Percentiles rank a stretch among this genome's conserved stretches.
These are phyloP conservation scores for Cyclostephanos tholiformis DNA, from an alignment of 108 stramenopile species.

Conservation along the genomic window DNA sequence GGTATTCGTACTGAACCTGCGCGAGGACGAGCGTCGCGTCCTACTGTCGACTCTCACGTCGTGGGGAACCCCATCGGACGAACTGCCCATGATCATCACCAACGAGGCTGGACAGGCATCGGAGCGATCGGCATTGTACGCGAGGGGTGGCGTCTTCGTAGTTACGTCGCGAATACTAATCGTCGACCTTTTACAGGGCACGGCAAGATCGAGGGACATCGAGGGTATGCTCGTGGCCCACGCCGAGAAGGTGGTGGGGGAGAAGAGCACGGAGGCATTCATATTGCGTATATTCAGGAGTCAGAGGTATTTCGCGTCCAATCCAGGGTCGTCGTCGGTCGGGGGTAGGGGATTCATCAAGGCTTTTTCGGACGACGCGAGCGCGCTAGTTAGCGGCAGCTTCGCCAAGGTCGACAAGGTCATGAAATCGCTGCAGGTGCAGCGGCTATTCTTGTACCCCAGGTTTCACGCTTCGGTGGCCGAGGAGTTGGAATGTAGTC, in stretches of 20 bases:
- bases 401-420: constrained; percentile 92
- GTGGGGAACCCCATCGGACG: constrained; percentile 74
- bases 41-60: constrained; percentile 61
- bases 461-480: constrained; percentile 88
- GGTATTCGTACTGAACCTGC: constrained; percentile 74
- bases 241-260: constrained; percentile 92
- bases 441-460: constrained; percentile 92
- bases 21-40: constrained; percentile 66
- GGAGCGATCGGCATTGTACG: constrained; percentile 72
- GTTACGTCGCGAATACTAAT: constrained; percentile 96
- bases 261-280: constrained; percentile 92
- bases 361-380: constrained; percentile 93
- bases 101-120: constrained; percentile 78
- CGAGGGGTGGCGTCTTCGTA: constrained; percentile 69
- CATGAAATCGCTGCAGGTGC: constrained; percentile 80
- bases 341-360: constrained; percentile 86
- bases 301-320: constrained; percentile 54
- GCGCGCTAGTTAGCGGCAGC: constrained; percentile 67
- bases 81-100: constrained; percentile 74
- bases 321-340: constrained; percentile 23
- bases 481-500: constrained; percentile 70
- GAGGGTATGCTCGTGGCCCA: constrained; percentile 92
- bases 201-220: constrained; percentile 65
- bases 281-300: constrained; percentile 90
- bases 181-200: constrained; percentile 91